Conservation (phyloP, 1,284 basidiomycete genomes). For the Trichosporon sp. region DNA sequence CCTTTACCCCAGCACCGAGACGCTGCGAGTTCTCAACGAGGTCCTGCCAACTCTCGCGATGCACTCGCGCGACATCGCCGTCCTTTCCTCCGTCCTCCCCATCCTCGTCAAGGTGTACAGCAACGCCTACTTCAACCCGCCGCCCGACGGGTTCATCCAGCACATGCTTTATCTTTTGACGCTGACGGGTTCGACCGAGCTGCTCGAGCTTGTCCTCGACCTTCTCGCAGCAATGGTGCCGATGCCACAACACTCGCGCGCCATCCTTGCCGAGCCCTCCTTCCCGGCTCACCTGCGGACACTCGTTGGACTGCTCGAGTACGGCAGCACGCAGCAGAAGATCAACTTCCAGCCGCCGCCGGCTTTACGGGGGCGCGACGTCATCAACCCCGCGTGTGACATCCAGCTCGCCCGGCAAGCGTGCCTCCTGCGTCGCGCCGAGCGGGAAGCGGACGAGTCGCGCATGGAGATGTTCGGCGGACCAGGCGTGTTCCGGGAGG, state of each 20-base stretch:
- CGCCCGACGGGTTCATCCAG: conserved; percentile 27
- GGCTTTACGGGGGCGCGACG: conserved; percentile 17
- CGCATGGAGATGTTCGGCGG: conserved; percentile 30
- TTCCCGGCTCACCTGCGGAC: conserved; percentile 34
- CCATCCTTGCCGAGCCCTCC: conserved; percentile 27
- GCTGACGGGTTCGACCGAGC: conserved; percentile 23
- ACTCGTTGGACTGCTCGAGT: conserved; percentile 32
- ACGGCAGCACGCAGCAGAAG: conserved; percentile 18
- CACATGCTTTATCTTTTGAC: conserved; percentile 37
- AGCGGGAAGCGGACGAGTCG: conserved; percentile 34
- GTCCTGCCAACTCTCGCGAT: conserved; percentile 35
- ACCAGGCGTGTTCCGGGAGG: conserved; percentile 25
- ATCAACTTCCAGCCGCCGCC: conserved; percentile 22
- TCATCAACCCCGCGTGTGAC: conserved; percentile 37
- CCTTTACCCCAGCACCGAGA: conserved; percentile 14
- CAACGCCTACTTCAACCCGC: neutral
- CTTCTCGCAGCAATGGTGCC: conserved; percentile 35
- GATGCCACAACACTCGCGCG: conserved; percentile 25
- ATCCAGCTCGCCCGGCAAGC: conserved; percentile 26
- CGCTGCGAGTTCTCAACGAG: conserved; percentile 19
- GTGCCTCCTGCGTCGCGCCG: conserved; percentile 21
- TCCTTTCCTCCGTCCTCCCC: conserved; percentile 34
- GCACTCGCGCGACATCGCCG: conserved; percentile 34
- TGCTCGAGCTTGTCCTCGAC: conserved; percentile 41
- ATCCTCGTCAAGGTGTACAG: conserved; percentile 25